A percentile compares a stretch with the other conserved stretches of the same genome.
Evolutionary conservation across 345 rosid genomes (phyloP).

Genomic region (Noccaea caerulescens): DNA sequence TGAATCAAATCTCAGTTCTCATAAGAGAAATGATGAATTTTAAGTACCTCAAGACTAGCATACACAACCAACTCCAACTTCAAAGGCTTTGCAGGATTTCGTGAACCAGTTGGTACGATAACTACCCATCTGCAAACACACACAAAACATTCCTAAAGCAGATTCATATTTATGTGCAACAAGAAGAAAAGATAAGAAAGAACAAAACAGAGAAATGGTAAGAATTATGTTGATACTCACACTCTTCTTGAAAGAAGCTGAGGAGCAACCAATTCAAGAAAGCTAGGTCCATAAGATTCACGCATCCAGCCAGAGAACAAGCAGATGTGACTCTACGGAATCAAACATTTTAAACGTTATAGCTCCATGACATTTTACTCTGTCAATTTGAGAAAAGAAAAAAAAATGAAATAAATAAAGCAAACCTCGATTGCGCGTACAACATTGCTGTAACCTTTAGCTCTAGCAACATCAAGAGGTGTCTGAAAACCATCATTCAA

Average conservation of each 20-base stretch:
- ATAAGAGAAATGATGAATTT: background rate
- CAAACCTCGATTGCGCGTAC: slow-evolving; percentile 90
- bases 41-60: slow-evolving; percentile 39
- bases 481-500: slow-evolving; percentile 84
- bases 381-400: too few relatives aligned
- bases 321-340: slow-evolving; percentile 65
- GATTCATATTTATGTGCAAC: slow-evolving; percentile 5
- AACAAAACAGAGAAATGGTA: background rate
- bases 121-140: slow-evolving; percentile 78
- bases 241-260: slow-evolving; percentile 82
- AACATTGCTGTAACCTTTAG: slow-evolving; percentile 65
- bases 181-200: background rate
- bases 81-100: slow-evolving; percentile 61
- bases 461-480: slow-evolving; percentile 86
- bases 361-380: background rate
- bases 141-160: slow-evolving; percentile 1
- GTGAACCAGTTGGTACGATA: slow-evolving; percentile 76
- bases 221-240: slow-evolving; percentile 50
- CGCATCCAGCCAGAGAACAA: slow-evolving; percentile 95
- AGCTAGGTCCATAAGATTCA: slow-evolving; percentile 80
- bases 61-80: slow-evolving; percentile 91
- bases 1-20: background rate
- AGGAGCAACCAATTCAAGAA: slow-evolving; percentile 80
- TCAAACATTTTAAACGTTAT: slow-evolving; percentile 2
- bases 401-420: background rate